Conservation (phyloP, 192 early-diverging fungal species). For the Backusella tuberculispora region DNA sequence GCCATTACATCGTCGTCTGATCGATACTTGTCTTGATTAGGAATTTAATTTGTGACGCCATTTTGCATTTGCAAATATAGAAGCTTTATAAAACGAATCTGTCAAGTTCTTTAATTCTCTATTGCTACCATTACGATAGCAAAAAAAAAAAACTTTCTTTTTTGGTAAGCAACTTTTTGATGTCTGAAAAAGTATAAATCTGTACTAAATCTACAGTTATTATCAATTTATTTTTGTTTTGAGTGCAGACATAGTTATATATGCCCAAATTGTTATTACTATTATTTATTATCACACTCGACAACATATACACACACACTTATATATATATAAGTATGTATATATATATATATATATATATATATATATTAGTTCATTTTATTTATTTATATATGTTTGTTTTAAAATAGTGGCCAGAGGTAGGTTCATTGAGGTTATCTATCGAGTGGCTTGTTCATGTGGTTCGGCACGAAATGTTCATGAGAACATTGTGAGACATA, state of each 20-base stretch:
- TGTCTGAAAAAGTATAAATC: no score
- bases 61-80: not conserved
- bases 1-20: not conserved
- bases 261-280: no score
- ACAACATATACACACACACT: no score
- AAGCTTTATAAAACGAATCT: not conserved
- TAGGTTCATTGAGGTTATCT: not conserved
- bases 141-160: constrained; percentile 1
- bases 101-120: not conserved
- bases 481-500: constrained; percentile 6
- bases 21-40: not conserved
- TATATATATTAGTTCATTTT: not conserved
- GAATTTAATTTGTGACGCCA: not conserved
- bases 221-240: no score
- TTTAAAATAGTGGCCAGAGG: not conserved
- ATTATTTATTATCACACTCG: no score
- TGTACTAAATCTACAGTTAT: no score
- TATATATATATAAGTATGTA: no score
- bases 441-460: constrained; percentile 6
- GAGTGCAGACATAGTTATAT: no score
- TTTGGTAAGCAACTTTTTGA: not conserved
- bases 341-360: no score
- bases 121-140: not conserved
- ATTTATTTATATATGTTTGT: not conserved
- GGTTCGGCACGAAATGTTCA: not conserved